Evolutionary conservation across 768 basidiomycete genomes (phyloP), one percentile per base, ranked within the genome.

Genomic region (Tricholoma furcatifolium): DNA sequence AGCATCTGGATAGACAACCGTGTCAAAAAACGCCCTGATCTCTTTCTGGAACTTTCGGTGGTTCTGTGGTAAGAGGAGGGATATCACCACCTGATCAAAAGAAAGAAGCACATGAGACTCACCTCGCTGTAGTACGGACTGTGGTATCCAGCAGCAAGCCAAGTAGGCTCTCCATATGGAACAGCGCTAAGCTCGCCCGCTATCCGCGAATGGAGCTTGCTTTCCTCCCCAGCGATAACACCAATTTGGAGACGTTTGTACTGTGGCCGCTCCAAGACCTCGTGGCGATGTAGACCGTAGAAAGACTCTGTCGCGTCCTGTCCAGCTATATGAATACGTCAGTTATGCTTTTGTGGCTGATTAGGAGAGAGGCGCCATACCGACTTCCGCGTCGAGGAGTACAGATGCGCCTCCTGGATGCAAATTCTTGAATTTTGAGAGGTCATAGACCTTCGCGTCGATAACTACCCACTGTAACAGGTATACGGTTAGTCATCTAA

Each of bases 361-460:
- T 43, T 24, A 18, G n/a, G 42, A 17, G 9, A 17, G 17, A 30
- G 15, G 34, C 21, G 12, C 66, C 82, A 51, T 54, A 83, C 88
- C 85, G 41, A 93, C 80, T 59, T 91, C 91, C 6, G 77, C 70
- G 63, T 90, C 85, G 21, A 84, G 67, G 23, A 96, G 78, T 7
- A 91, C 92, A 2, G 81, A 76, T 0, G 78, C 65, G 21, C 93
- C 92, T 51, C 92, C 93, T 1, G 91, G 93, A 63, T 97, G 93
- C 44, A 94, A 71, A 43, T 76, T 77, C 60, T 80, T 80, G 74
- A 98, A 95, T 60, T 77, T 82, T 17, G 86, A 81, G 17, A 95
- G 69, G 69, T 94, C 85, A 67, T 85, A 93, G 30, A 93, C 92
- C 62, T 86, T 88, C 24, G 84, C 76, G 65, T 96, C 91, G 57